Evolutionary conservation across 2,329 filamentous ascomycete species (phyloP), one percentile per base, ranked within the genome.

Genomic region (Penicillium thymicola): DNA sequence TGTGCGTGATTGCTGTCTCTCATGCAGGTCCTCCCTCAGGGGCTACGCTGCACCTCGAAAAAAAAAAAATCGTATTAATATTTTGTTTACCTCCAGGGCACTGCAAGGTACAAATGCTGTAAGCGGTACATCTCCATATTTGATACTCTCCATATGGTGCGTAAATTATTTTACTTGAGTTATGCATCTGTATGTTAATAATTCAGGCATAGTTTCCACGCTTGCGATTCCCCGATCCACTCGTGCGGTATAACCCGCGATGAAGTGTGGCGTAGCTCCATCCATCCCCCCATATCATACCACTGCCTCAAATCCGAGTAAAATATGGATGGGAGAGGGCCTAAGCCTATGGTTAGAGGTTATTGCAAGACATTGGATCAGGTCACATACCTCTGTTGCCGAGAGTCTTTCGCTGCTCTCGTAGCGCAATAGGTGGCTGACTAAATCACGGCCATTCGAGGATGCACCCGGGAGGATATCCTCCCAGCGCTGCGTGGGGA

Each of bases 401-500:
- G 83, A 87, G 60, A 88, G 75, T 62, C 94, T 83, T 38, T 79
- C 73, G 13, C 81, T 76, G 68, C 82, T 88, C 70, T 96, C 86
- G 74, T 89, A 99, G 44, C 80, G 79, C 13, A 99, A 82, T 60
- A 96, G 72, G 5, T 76, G 78, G 38, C 78, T 79, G 10, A 95
- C 84, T 34, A 97, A 75, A 59, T 89, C 82, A 57, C 83, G 80
- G 28, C 85, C 88, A 14, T 77, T 76, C 0, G 78, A 72, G 28
- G 85, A 81, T 0, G 85, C 81, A 5, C 78, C 80, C 0, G 85
- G 84, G 41, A 97, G 75, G 18, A 97, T 78, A 1, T 83, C 81
- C 1, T 84, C 79, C 92, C 92, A 97, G 0, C 78, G 60, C 61
- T 82, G 82, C 0, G 79, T 74, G 4, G 86, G 82, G 69, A 96